A percentile compares a stretch with the other conserved stretches of the same genome.
These are phyloP conservation scores for Magnaporthiopsis incrustans DNA, from an alignment of 2,329 filamentous ascomycete genomes.

Conservation along the genomic window DNA sequence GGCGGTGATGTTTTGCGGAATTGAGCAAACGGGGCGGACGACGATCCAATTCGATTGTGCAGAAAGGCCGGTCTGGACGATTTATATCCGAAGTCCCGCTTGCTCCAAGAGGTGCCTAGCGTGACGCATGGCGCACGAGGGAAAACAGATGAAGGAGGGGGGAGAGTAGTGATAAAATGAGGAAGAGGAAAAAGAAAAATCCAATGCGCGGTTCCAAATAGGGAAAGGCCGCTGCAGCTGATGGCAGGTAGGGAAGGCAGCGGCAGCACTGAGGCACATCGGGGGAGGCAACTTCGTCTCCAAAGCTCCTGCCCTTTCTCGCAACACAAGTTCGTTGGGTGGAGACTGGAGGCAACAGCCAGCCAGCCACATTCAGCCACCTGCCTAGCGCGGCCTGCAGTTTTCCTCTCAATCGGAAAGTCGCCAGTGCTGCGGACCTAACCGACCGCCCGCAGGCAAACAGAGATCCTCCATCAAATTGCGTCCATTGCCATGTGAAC, in stretches of 20 bases:
- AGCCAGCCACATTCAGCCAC: background rate
- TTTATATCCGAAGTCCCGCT: background rate
- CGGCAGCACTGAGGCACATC: background rate
- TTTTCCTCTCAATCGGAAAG: background rate
- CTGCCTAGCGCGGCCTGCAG: background rate
- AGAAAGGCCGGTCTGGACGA: background rate
- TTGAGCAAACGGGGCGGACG: background rate
- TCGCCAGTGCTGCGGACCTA: too few relatives aligned
- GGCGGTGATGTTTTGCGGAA: background rate
- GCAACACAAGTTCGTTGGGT: background rate
- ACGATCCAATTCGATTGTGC: background rate
- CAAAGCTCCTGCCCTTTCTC: background rate
- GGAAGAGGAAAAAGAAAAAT: background rate
- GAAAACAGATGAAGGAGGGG: background rate
- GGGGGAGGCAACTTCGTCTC: background rate
- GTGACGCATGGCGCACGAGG: background rate
- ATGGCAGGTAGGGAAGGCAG: background rate
- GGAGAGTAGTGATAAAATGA: background rate
- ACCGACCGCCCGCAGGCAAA: too few relatives aligned
- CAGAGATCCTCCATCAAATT: too few relatives aligned
- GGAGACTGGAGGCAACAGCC: background rate
- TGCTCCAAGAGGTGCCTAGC: background rate
- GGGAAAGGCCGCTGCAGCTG: background rate
- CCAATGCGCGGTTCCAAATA: background rate
- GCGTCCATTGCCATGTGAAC: too few relatives aligned